Base-by-base conservation (phyloP, 169 alveolate genomes). In the Eimeria maxima region DNA sequence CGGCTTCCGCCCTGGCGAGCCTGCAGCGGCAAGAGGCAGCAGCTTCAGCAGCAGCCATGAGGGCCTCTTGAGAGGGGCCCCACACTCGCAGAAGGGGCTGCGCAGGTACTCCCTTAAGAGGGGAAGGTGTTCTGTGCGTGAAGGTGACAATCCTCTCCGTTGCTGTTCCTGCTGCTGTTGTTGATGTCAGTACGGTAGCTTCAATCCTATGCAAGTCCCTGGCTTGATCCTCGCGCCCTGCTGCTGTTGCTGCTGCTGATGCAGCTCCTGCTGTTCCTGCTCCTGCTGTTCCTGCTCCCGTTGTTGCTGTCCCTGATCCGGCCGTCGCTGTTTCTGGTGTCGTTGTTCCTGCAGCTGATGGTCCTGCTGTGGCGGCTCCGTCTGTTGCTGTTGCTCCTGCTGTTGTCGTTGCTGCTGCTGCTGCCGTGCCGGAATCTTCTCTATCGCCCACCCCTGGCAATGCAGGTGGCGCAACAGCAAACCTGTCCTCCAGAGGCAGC, bases 101-200 rank as follows among this genome's bases (percentile, higher is more conserved):
- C 20, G 76, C 67, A 4, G 91, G 78, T 16, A 7, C 55, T n/a
- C 55, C 63, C 74, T 55, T 42, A 38, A 83, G 24, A 38, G 91
- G 76, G 3, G 50, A 27, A 29, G 71, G 27, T 7, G n/a, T 16
- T 18, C 91, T 20, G n/a, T 42, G 55, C 3, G 71, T 2, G 50
- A 83, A 83, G 20, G 57, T 27, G 14, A 83, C 14, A 13, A 55
- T 6, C 2, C 57, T 22, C 29, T 83, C 91, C 16, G 69, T 55
- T 38, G 69, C 91, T 27, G 71, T 22, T 27, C 76, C 91, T 83
- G 91, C 74, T 53, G 90, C 90, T 81, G 90, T 81, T 81, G 90
- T 73, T 24, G 90, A 45, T 33, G 47, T 45, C 5, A 81, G 63
- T 18, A 81, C 5, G 18, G 90, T n/a, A 4, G 71, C 90, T 38